Conservation (phyloP, 805 yeast genomes). For the Kluyveromyces siamensis region DNA sequence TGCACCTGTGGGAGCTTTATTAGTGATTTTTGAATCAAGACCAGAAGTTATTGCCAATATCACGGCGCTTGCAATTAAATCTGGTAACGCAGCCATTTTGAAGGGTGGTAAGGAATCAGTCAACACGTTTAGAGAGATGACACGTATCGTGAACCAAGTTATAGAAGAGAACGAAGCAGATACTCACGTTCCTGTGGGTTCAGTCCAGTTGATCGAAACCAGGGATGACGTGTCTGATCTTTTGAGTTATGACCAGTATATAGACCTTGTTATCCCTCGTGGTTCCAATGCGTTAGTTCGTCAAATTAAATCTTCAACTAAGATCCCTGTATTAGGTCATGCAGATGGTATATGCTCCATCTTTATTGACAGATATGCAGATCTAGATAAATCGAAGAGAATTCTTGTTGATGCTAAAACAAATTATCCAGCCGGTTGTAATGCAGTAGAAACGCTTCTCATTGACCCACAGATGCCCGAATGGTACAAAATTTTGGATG, state of each 20-base stretch:
- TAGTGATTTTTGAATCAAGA: conserved; percentile 90
- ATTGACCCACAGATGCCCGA: conserved; percentile 33
- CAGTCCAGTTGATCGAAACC: conserved; percentile 80
- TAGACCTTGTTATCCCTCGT: conserved; percentile 93
- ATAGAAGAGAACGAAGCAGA: conserved; percentile 32
- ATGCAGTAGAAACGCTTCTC: conserved; percentile 84
- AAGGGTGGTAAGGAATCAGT: conserved; percentile 95
- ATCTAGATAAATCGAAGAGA: conserved; percentile 63
- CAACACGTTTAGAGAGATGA: conserved; percentile 76
- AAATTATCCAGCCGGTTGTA: conserved; percentile 98
- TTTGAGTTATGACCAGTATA: conserved; percentile 75
- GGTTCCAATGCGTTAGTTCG: conserved; percentile 93
- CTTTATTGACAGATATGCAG: conserved; percentile 71
- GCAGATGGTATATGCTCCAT: conserved; percentile 97
- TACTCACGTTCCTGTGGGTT: conserved; percentile 69
- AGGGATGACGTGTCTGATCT: conserved; percentile 86
- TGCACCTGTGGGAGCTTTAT: conserved; percentile 88
- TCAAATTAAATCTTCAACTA: conserved; percentile 75
- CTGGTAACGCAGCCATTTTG: conserved; percentile 93
- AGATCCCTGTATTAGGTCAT: conserved; percentile 95
- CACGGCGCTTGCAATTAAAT: conserved; percentile 88
- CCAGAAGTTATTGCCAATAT: conserved; percentile 99
- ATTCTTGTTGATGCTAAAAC: conserved; percentile 84
- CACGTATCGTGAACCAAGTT: conserved; percentile 56
- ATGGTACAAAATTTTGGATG: conserved; percentile 33